Evolutionary conservation across 2,329 filamentous ascomycete species (phyloP).

Genomic region (Ambrosiella xylebori): DNA sequence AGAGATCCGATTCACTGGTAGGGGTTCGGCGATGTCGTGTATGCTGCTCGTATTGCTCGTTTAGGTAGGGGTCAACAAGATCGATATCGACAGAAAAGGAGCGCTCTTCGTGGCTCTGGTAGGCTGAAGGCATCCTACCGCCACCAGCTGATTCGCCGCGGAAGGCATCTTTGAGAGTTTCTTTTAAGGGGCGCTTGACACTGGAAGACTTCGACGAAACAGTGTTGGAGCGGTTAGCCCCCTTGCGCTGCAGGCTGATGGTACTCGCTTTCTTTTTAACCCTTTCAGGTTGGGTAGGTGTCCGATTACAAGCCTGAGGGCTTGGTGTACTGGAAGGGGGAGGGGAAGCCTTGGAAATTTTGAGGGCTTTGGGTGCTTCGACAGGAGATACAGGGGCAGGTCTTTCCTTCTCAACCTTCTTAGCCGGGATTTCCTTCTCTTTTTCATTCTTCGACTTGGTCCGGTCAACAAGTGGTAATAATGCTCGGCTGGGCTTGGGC

Average conservation of each 20-base stretch:
- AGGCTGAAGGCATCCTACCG: slow-evolving; percentile 28
- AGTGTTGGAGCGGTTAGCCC: slow-evolving; percentile 32
- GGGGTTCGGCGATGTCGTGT: neutral
- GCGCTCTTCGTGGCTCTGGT: slow-evolving; percentile 31
- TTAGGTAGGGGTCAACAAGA: slow-evolving; percentile 16
- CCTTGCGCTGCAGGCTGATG: slow-evolving; percentile 31
- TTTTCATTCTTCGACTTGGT: slow-evolving; percentile 14
- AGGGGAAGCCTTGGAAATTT: slow-evolving; percentile 1
- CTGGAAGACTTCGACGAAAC: slow-evolving; percentile 13
- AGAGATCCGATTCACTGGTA: slow-evolving; percentile 7
- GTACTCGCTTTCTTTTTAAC: slow-evolving; percentile 20
- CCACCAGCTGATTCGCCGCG: slow-evolving; percentile 39
- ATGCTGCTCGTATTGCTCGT: slow-evolving; percentile 16
- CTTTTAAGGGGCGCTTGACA: slow-evolving; percentile 35
- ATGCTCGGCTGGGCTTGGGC: neutral
- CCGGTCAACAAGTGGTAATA: slow-evolving; percentile 1
- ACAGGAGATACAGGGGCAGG: neutral
- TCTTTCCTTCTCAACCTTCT: slow-evolving; percentile 5
- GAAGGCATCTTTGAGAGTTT: slow-evolving; percentile 44
- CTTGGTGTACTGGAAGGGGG: slow-evolving; percentile 13
- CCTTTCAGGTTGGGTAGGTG: slow-evolving; percentile 10
- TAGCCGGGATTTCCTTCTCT: neutral
- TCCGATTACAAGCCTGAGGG: slow-evolving; percentile 8
- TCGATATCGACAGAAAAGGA: slow-evolving; percentile 16
- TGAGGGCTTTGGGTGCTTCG: slow-evolving; percentile 2